A percentile compares a stretch with the other conserved stretches of the same genome.
These are phyloP conservation scores for Yamadazyma nakazawae DNA, from an alignment of 805 yeast genomes.

Conservation along the genomic window DNA sequence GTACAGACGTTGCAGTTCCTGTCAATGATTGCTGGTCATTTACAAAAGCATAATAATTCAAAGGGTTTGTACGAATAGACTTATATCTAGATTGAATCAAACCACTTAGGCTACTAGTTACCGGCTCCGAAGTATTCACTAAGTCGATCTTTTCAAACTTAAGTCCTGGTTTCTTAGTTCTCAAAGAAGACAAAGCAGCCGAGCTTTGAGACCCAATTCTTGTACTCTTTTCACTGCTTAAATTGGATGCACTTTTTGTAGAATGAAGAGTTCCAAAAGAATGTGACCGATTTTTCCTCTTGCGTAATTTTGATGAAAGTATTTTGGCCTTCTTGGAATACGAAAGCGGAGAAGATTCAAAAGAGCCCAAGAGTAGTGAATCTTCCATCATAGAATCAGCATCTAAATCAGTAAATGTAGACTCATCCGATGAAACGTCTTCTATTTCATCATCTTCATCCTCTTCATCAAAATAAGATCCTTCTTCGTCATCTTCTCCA, in stretches of 20 bases:
- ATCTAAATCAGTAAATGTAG: conserved; percentile 44
- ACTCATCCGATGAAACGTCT: conserved; percentile 32
- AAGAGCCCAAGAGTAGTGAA: conserved; percentile 24
- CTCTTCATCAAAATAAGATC: conserved; percentile 14
- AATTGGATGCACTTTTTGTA: background rate
- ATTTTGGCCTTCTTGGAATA: conserved; percentile 8
- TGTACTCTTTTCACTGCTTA: background rate
- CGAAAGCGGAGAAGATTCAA: conserved; percentile 9
- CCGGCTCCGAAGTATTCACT: conserved; percentile 6
- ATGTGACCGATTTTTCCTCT: conserved; percentile 8
- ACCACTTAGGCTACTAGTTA: conserved; percentile 38
- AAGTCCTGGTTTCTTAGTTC: conserved; percentile 8
- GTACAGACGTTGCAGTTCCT: conserved; percentile 4
- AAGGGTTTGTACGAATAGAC: conserved; percentile 39
- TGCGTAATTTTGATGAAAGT: conserved; percentile 7
- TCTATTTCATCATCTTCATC: conserved; percentile 27
- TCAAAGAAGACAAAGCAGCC: conserved; percentile 5
- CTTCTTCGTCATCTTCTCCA: conserved; percentile 19
- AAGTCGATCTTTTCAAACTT: conserved; percentile 22
- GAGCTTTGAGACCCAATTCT: background rate
- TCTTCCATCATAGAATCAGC: conserved; percentile 33
- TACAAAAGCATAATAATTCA: conserved; percentile 39
- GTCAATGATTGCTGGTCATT: conserved; percentile 6
- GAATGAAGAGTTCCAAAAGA: conserved; percentile 2
- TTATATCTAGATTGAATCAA: conserved; percentile 38